A percentile compares a stretch with the other conserved stretches of the same genome.
Evolutionary conservation across 2,329 filamentous ascomycete genomes (phyloP).

Genomic region (Colletotrichum kahawae): DNA sequence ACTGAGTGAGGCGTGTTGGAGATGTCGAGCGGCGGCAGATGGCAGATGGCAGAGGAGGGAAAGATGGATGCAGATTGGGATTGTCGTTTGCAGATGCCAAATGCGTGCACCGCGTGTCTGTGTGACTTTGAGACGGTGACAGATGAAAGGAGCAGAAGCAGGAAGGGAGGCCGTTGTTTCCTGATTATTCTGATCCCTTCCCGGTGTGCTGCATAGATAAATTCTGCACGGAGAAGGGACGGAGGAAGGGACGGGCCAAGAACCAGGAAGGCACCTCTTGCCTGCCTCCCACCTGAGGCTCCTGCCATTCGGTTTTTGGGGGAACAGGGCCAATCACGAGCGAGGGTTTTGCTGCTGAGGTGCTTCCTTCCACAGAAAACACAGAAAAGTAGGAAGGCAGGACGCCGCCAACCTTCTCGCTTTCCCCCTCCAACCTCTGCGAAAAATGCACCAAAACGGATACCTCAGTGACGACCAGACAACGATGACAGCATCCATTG

Average conservation of each 20-base stretch:
- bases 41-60: neutral
- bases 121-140: neutral
- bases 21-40: neutral
- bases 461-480: neutral
- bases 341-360: neutral
- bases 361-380: neutral
- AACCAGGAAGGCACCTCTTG: neutral
- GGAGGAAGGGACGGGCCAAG: neutral
- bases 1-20: neutral
- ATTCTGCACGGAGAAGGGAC: neutral
- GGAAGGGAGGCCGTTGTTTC: slow-evolving; percentile 8
- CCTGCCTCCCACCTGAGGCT: no score
- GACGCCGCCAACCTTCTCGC: neutral
- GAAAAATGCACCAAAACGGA: neutral
- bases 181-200: neutral
- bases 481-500: neutral
- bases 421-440: neutral
- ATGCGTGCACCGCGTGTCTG: neutral
- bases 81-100: neutral
- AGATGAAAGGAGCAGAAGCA: neutral
- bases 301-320: neutral
- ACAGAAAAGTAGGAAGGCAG: neutral
- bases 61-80: neutral
- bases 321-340: neutral
- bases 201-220: neutral